phyloP scores from a whole-genome alignment of 73 alveolate genomes.

The Tetrahymena thermophila region DNA sequence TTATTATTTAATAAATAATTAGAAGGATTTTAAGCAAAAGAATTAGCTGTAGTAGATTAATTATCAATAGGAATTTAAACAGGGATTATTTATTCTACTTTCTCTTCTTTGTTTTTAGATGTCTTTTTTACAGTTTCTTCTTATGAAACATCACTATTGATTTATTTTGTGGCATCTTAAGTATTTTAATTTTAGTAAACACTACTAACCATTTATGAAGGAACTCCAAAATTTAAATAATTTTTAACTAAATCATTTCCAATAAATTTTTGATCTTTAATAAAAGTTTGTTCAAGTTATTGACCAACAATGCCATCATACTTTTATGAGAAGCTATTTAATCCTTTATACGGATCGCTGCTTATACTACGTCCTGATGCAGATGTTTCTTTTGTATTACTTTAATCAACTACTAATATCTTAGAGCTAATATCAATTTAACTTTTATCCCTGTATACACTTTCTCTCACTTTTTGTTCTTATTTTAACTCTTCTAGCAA shows the following conservation, averaged over 20 bases:
- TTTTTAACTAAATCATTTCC: neutral
- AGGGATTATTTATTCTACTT: neutral
- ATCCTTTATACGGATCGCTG: neutral
- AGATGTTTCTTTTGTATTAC: neutral
- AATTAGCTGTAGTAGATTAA: neutral
- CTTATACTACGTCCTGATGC: neutral
- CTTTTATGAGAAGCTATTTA: neutral
- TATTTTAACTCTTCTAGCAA: neutral
- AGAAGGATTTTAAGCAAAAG: too few species aligned
- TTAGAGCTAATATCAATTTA: neutral
- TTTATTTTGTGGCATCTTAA: neutral
- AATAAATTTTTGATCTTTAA: neutral
- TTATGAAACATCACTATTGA: neutral
- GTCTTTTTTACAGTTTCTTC: neutral
- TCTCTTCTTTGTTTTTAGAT: neutral
- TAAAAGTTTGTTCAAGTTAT: neutral
- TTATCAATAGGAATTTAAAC: neutral
- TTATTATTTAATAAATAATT: neutral
- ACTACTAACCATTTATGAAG: neutral
- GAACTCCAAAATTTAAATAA: neutral
- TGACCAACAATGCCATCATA: neutral
- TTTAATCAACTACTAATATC: neutral
- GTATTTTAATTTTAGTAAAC: neutral
- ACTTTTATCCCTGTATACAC: neutral
- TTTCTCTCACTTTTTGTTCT: neutral